phyloP scores from a whole-genome alignment of 2,329 filamentous ascomycete genomes.

The Aspergillus terreus region DNA sequence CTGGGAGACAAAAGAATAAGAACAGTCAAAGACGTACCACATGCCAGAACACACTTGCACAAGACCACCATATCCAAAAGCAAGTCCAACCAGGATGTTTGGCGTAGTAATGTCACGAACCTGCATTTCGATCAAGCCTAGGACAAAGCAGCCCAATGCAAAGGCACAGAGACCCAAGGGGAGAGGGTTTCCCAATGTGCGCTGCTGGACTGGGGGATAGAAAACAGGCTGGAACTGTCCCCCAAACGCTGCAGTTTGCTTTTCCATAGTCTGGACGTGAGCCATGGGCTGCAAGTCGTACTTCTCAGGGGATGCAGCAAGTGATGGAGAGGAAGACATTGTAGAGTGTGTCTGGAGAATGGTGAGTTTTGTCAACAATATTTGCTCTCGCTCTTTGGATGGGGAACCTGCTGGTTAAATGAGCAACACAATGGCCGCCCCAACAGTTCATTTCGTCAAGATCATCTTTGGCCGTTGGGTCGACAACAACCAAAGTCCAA shows the following conservation, averaged over 20 bases:
- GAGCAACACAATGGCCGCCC: too few relatives aligned
- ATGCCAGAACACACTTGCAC: conserved; percentile 75
- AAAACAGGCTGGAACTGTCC: conserved; percentile 66
- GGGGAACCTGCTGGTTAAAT: too few relatives aligned
- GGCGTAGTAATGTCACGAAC: conserved; percentile 55
- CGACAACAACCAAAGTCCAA: too few relatives aligned
- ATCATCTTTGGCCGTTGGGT: too few relatives aligned
- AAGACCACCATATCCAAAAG: conserved; percentile 68
- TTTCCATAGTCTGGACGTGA: conserved; percentile 36
- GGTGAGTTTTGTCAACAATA: too few relatives aligned
- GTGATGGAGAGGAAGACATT: background rate
- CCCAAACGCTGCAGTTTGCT: conserved; percentile 56
- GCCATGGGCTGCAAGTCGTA: conserved; percentile 39
- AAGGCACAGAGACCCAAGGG: conserved; percentile 70
- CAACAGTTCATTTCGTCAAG: too few relatives aligned
- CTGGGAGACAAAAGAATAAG: background rate
- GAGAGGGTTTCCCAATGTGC: conserved; percentile 71
- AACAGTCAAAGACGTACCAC: conserved; percentile 54
- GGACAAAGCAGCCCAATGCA: conserved; percentile 71
- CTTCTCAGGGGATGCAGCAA: background rate
- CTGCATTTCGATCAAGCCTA: conserved; percentile 68
- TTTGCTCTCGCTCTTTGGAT: too few relatives aligned
- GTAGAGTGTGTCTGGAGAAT: too few relatives aligned
- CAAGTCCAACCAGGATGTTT: conserved; percentile 63
- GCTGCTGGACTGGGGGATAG: conserved; percentile 55